Evolutionary conservation across 768 basidiomycete genomes (phyloP).

Genomic region (Daedaleopsis nitida): DNA sequence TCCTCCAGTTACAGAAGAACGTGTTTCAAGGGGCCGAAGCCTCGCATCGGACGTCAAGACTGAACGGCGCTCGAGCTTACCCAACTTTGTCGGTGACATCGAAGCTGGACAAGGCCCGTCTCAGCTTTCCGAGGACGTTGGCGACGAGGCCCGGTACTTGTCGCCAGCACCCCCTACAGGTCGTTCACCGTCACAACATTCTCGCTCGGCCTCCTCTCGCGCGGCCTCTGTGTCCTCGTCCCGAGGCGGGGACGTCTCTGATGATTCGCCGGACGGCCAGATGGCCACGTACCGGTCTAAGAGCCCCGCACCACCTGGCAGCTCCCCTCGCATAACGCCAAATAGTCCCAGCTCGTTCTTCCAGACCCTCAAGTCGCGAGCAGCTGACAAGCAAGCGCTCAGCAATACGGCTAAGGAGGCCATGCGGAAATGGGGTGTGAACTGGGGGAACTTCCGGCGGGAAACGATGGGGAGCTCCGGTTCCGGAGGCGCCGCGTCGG

Average conservation of each 20-base stretch:
- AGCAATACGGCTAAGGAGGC: constrained; percentile 85
- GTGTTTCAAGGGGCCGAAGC: constrained; percentile 17
- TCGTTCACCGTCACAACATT: constrained; percentile 50
- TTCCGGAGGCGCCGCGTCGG: constrained; percentile 4
- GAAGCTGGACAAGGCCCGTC: neutral
- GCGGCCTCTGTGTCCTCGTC: constrained; percentile 40
- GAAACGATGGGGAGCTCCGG: constrained; percentile 36
- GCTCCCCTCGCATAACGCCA: constrained; percentile 24
- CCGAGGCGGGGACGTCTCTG: constrained; percentile 29
- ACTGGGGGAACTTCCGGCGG: constrained; percentile 70
- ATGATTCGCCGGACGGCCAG: constrained; percentile 35
- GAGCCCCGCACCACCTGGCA: constrained; percentile 16
- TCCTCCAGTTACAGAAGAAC: constrained; percentile 6
- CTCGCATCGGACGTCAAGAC: constrained; percentile 7
- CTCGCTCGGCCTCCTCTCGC: constrained; percentile 37
- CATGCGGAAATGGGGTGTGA: constrained; percentile 90
- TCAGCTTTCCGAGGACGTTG: neutral
- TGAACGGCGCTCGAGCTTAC: constrained; percentile 19
- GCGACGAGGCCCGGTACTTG: constrained; percentile 6
- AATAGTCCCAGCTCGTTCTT: constrained; percentile 67
- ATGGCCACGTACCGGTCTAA: constrained; percentile 20
- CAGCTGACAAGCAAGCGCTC: constrained; percentile 82
- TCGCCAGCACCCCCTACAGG: constrained; percentile 16
- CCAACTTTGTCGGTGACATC: neutral
- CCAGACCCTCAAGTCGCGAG: constrained; percentile 74